These are phyloP conservation scores for Saccharomyces hybrid DNA, from an alignment of 1,139 yeast genomes.

Conservation along the genomic window DNA sequence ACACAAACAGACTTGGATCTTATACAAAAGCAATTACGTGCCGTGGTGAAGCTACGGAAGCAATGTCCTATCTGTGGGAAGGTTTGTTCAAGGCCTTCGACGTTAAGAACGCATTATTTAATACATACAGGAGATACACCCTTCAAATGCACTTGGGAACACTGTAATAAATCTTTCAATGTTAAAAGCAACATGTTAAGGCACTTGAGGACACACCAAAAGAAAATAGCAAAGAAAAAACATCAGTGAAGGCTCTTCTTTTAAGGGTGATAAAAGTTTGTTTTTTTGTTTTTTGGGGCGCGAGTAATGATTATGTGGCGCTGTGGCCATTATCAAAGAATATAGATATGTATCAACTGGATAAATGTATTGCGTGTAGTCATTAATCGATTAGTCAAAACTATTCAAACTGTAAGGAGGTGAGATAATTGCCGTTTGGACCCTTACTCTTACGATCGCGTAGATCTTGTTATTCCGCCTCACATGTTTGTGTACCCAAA, in stretches of 20 bases:
- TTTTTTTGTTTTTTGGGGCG: not conserved
- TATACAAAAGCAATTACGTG: not conserved
- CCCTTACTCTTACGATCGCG: no score
- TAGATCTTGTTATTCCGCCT: no score
- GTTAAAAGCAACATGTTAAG: conserved; percentile 79
- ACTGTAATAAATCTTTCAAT: conserved; percentile 65
- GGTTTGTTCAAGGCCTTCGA: conserved; percentile 76
- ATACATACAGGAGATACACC: conserved; percentile 90
- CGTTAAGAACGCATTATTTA: conserved; percentile 71
- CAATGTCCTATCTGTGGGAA: conserved; percentile 65
- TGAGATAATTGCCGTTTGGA: not conserved
- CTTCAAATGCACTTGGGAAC: conserved; percentile 60
- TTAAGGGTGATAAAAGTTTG: no score
- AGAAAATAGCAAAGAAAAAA: conserved; percentile 13
- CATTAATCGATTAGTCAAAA: not conserved
- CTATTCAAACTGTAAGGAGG: not conserved
- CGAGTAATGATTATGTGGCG: not conserved
- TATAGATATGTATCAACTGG: not conserved
- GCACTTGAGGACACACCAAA: conserved; percentile 56
- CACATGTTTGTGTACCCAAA: no score
- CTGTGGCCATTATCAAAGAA: not conserved
- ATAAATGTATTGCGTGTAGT: not conserved
- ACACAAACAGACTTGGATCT: not conserved
- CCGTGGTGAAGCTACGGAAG: conserved; percentile 12
- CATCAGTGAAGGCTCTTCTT: not conserved